Base-by-base conservation (phyloP, 2,329 filamentous ascomycete species). In the Cladophialophora psammophila region DNA sequence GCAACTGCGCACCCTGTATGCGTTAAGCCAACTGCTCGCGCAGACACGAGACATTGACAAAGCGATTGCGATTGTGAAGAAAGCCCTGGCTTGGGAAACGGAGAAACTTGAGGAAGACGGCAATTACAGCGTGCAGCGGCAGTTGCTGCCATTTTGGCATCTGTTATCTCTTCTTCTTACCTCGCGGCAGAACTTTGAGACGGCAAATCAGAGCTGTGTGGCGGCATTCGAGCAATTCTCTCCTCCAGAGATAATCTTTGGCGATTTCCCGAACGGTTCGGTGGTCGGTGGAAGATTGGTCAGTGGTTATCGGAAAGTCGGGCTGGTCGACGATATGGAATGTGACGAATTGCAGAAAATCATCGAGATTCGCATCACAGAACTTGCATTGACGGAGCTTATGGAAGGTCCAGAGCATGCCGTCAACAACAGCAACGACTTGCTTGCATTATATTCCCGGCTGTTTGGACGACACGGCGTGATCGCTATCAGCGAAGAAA, bases 291-390 rank as follows among this genome's bases (percentile, higher is more conserved):
- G 63, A 45, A 74, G 77, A 56, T 57, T 35, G n/a, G 26, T 10
- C 71, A 26, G 20, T 50, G 45, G 45, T 3, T 26, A 26, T 50
- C 45, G 45, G 74, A 59, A 66, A 34, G n/a, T 72, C 72, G 69
- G 88, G 3, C 76, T 92, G 55, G 85, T 96, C 0, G 91, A 94
- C 71, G 88, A 91, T 53, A 92, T 97, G 88, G 90, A 93, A 69
- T 87, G 89, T 65, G 87, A 88, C 32, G 94, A 98, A 76, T 96
- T 93, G 75, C 92, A 94, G 77, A 87, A 88, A 57, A 90, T 99
- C 50, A 80, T 99, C n/a, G 92, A 98, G 78, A 89, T 97, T 68
- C 96, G 96, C 78, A 96, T 98, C 87, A 97, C 94, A 10, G 94
- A 98, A 75, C 83, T 99, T 67, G 86, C 91, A 3, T 85, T 99